Conservation (phyloP, 129 eudicot genomes). For the Flaveria linearis region DNA sequence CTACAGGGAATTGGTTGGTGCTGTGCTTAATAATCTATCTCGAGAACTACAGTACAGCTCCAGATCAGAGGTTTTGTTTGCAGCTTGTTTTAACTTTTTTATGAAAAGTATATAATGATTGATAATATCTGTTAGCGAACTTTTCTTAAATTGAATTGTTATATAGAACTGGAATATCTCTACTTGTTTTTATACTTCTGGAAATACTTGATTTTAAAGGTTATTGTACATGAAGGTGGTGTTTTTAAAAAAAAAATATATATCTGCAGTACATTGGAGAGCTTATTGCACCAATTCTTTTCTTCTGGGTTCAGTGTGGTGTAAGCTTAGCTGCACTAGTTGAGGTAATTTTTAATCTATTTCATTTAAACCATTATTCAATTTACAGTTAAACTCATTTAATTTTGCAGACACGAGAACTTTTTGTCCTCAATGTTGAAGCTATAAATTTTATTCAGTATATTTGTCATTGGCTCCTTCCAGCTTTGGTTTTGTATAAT, state of each 20-base stretch:
- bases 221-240: slow-evolving; percentile 2
- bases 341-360: slow-evolving; percentile 56
- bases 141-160: slow-evolving; percentile 11
- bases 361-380: slow-evolving; percentile 15
- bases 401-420: slow-evolving; percentile 74
- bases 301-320: slow-evolving; percentile 89
- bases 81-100: slow-evolving; percentile 15
- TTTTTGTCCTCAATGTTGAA: slow-evolving; percentile 73
- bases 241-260: neutral
- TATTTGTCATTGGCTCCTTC: slow-evolving; percentile 94
- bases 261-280: slow-evolving; percentile 85
- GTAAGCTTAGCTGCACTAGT: slow-evolving; percentile 80
- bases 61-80: slow-evolving; percentile 68
- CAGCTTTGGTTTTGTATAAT: slow-evolving; percentile 73
- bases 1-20: slow-evolving; percentile 79
- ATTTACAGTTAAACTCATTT: neutral
- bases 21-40: slow-evolving; percentile 75
- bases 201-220: slow-evolving; percentile 14
- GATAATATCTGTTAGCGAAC: slow-evolving; percentile 4
- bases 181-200: slow-evolving; percentile 22
- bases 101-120: neutral
- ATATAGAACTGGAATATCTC: slow-evolving; percentile 5
- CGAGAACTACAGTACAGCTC: slow-evolving; percentile 56
- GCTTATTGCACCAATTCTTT: slow-evolving; percentile 79
- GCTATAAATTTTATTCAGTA: slow-evolving; percentile 75